These are phyloP conservation scores for Larix sibirica DNA, from an alignment of 83 land plant genomes.

Conservation along the genomic window DNA sequence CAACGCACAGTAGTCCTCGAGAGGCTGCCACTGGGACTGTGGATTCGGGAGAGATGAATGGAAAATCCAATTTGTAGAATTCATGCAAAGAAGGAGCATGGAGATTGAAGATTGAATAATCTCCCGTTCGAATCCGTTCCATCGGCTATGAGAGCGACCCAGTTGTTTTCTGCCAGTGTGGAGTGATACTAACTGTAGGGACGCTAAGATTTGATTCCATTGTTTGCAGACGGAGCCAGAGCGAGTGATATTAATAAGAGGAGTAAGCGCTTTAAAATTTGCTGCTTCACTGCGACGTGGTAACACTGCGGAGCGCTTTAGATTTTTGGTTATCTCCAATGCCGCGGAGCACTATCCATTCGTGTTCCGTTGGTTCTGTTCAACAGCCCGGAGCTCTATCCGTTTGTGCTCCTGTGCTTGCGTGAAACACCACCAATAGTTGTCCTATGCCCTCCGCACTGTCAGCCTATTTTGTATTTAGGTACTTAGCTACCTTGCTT, in stretches of 20 bases:
- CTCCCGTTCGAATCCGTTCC: not conserved
- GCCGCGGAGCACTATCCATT: too few species aligned
- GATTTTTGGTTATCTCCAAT: too few species aligned
- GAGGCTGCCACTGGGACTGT: slow-evolving; percentile 8
- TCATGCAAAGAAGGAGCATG: not conserved
- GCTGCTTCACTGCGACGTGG: too few species aligned
- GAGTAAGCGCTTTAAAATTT: too few species aligned
- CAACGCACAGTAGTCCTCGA: not conserved
- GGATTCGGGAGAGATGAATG: not conserved
- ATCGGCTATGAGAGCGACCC: not conserved
- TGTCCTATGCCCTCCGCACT: too few species aligned
- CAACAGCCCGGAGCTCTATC: too few species aligned
- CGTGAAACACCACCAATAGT: too few species aligned
- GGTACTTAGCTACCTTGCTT: too few species aligned
- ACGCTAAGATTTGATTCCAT: not conserved
- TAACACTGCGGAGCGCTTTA: too few species aligned
- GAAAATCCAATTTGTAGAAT: not conserved
- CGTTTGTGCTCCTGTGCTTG: too few species aligned
- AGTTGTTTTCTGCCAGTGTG: not conserved
- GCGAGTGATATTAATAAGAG: not conserved
- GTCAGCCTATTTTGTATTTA: too few species aligned
- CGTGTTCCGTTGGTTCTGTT: too few species aligned
- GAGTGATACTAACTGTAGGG: not conserved
- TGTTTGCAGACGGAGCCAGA: not conserved
- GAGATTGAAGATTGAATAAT: not conserved